Evolutionary conservation across 805 yeast genomes (phyloP), one percentile per base, ranked within the genome.

Genomic region (Monosporozyma yasuniensis): DNA sequence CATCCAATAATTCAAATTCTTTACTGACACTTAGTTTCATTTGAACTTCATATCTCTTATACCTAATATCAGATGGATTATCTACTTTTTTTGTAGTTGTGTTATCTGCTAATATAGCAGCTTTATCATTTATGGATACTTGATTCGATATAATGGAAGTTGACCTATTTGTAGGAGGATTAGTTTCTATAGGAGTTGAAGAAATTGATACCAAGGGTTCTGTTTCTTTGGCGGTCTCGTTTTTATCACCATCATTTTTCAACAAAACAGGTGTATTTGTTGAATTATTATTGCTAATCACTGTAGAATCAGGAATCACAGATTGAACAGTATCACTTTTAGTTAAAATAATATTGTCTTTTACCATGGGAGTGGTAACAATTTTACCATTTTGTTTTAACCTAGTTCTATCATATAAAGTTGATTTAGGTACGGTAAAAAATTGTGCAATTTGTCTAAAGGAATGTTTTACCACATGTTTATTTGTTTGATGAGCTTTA

Each of bases 381-480:
- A 4, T 27, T 27, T 18, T 43, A 23, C 37, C 32, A 19, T 28
- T 28, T 28, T 37, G 41, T 11, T 39, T 39, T 9, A 12, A 39
- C 21, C 14, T 39, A 11, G 42, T 21, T 39, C 64, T 47, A 49
- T 61, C 65, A 42, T 59, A 58, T 21, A 61, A 46, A 12, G 65
- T 61, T 1, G 63, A 59, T 42, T 61, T 61, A 2, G 65, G 63
- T 11, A 61, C 56, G 30, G 57, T 56, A 42, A 61, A 61, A 48
- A 54, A 56, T 41, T 57, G 41, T 0, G 65, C 61, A 27, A 59
- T 56, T 46, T 59, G 62, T 37, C 65, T 52, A 22, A 53, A 51
- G 8, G 64, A 59, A 45, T 56, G 59, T 28, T 58, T 60, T 35
- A 54, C 52, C 34, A 54, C 45, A 7, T 48, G 50, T 27, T 47